phyloP scores from a whole-genome alignment of 176 grass and related monocot species.

The Aechmea fasciata region DNA sequence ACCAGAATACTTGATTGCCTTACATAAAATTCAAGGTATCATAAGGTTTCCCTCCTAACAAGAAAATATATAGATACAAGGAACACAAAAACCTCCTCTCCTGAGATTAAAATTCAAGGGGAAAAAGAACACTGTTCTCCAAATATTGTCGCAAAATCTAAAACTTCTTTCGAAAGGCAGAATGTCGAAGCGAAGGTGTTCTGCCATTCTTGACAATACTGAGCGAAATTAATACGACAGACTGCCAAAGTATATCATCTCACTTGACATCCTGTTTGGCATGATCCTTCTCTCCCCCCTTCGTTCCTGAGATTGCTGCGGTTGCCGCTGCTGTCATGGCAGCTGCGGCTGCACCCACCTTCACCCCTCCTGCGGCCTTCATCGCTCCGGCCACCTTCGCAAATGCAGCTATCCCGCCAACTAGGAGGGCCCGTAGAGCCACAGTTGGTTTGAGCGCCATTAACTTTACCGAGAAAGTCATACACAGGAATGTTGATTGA shows the following conservation, averaged over 20 bases:
- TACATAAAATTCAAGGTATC: too few species aligned
- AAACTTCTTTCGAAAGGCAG: neutral
- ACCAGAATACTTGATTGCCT: too few species aligned
- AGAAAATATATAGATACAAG: neutral
- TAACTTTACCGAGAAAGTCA: conserved; percentile 21
- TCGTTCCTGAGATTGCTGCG: conserved; percentile 45
- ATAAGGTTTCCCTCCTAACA: too few species aligned
- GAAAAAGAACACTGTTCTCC: neutral
- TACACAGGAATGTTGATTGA: neutral
- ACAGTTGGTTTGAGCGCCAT: conserved; percentile 78
- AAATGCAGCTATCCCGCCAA: conserved; percentile 71
- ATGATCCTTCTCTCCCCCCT: conserved; percentile 24
- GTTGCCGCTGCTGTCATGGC: conserved; percentile 63
- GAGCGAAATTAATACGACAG: neutral
- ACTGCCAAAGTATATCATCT: neutral
- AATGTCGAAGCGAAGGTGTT: neutral
- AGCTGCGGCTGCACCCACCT: conserved; percentile 62
- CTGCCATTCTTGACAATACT: neutral
- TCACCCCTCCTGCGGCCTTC: conserved; percentile 78
- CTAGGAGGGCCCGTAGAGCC: conserved; percentile 75
- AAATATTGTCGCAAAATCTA: neutral
- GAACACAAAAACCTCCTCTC: neutral
- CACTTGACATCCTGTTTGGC: conserved; percentile 43
- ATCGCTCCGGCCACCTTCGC: conserved; percentile 59
- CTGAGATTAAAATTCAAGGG: neutral